Evolutionary conservation across 805 yeast genomes (phyloP).

Genomic region (Cyberlindnera xylosilytica): DNA sequence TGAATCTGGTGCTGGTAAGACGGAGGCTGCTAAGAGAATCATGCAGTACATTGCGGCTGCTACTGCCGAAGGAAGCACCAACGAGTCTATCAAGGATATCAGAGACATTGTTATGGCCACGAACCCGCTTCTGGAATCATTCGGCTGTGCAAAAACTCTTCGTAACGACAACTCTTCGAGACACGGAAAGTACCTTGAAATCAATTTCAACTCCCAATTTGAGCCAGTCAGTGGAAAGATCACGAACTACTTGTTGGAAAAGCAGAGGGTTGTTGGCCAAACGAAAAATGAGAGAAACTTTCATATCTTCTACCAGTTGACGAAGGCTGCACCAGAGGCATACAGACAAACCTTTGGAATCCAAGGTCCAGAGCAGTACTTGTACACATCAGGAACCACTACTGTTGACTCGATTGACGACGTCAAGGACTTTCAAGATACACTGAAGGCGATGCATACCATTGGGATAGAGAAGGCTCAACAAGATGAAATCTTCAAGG

Average conservation of each 20-base stretch:
- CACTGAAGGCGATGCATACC: conserved; percentile 79
- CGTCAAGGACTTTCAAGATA: conserved; percentile 70
- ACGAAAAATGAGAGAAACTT: conserved; percentile 90
- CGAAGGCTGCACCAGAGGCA: conserved; percentile 82
- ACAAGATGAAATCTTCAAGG: conserved; percentile 85
- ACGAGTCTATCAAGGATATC: conserved; percentile 74
- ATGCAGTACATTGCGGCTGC: conserved; percentile 96
- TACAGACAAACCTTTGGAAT: conserved; percentile 85
- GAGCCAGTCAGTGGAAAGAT: conserved; percentile 96
- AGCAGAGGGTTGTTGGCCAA: conserved; percentile 96
- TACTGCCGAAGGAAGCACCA: conserved; percentile 61
- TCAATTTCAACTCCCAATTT: conserved; percentile 72
- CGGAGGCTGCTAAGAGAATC: conserved; percentile 96
- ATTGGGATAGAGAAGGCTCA: conserved; percentile 82
- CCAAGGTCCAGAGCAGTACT: conserved; percentile 89
- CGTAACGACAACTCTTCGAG: conserved; percentile 88
- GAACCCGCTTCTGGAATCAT: conserved; percentile 85
- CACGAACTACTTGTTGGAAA: conserved; percentile 90
- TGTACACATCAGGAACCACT: conserved; percentile 86
- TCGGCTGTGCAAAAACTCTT: conserved; percentile 91
- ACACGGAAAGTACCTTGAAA: conserved; percentile 92
- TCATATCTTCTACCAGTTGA: conserved; percentile 94
- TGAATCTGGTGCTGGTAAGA: conserved; percentile 97
- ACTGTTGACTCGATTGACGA: conserved; percentile 88
- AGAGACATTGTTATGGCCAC: conserved; percentile 98